These are phyloP conservation scores for Aureoboletus auriporus DNA, from an alignment of 768 basidiomycete species.

Conservation along the genomic window DNA sequence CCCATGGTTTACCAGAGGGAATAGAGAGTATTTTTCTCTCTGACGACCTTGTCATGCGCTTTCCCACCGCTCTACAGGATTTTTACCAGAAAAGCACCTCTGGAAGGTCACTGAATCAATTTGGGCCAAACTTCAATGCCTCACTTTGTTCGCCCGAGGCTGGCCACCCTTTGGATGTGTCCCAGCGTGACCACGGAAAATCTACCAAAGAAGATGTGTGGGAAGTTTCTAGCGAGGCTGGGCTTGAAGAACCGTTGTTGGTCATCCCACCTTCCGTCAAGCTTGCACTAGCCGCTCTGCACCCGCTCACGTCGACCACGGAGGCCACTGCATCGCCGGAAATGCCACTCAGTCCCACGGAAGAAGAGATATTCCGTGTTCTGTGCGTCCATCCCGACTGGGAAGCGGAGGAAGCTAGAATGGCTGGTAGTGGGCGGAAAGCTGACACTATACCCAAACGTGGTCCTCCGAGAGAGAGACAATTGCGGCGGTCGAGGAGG, in stretches of 20 bases:
- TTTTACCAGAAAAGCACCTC: slow-evolving; percentile 48
- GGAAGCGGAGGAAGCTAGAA: slow-evolving; percentile 34
- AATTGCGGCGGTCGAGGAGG: slow-evolving; percentile 53
- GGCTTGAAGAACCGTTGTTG: slow-evolving; percentile 20
- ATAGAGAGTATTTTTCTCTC: slow-evolving; percentile 56
- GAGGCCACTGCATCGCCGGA: slow-evolving; percentile 13
- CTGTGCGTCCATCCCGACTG: slow-evolving; percentile 59
- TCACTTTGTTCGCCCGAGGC: slow-evolving; percentile 25
- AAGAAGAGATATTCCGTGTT: slow-evolving; percentile 66
- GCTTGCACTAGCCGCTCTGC: slow-evolving; percentile 27
- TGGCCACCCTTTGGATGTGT: not conserved
- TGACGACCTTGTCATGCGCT: slow-evolving; percentile 56
- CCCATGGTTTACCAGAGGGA: slow-evolving; percentile 21
- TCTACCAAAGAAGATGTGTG: slow-evolving; percentile 14
- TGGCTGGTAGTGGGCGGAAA: slow-evolving; percentile 10
- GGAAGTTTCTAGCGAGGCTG: slow-evolving; percentile 17
- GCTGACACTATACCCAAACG: slow-evolving; percentile 1
- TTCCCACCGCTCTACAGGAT: slow-evolving; percentile 58
- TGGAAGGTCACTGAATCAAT: slow-evolving; percentile 50
- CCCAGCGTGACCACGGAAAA: slow-evolving; percentile 3
- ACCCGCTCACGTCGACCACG: slow-evolving; percentile 13
- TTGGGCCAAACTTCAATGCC: slow-evolving; percentile 60
- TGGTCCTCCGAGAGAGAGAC: slow-evolving; percentile 6
- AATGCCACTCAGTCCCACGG: slow-evolving; percentile 61
- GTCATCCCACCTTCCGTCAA: slow-evolving; percentile 27